Evolutionary conservation across 306 rosid genomes (phyloP).

Genomic region (Pachyrhizus erosus): DNA sequence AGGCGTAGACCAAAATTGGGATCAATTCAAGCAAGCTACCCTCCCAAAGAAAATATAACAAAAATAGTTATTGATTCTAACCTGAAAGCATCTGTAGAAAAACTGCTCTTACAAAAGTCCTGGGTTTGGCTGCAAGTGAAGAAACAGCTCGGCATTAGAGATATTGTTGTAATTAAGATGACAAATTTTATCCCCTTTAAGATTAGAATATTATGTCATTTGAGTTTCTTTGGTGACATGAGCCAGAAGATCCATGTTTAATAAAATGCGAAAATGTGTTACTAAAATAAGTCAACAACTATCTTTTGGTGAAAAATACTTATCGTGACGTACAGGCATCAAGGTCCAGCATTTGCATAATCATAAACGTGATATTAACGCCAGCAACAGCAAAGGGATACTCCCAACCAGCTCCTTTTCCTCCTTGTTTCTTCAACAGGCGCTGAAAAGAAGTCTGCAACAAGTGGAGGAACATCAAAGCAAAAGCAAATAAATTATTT

Average conservation of each 20-base stretch:
- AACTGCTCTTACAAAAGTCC: conserved; percentile 72
- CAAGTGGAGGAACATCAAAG: conserved; percentile 4
- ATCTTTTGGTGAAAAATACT: conserved; percentile 8
- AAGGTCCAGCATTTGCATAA: conserved; percentile 91
- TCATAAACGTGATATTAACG: conserved; percentile 88
- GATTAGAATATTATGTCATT: not conserved
- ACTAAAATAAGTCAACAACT: conserved; percentile 2
- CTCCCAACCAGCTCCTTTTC: conserved; percentile 76
- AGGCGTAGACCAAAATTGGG: conserved; percentile 2
- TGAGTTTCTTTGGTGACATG: not conserved
- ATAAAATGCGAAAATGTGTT: conserved; percentile 10
- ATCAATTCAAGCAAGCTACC: not conserved
- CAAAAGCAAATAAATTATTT: not conserved
- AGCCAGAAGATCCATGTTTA: conserved; percentile 19
- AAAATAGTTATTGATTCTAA: conserved; percentile 40
- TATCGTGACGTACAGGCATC: conserved; percentile 61
- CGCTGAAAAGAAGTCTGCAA: conserved; percentile 73
- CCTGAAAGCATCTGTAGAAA: conserved; percentile 88
- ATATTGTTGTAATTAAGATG: conserved; percentile 15
- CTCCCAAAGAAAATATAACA: not conserved
- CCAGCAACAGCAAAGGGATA: conserved; percentile 95
- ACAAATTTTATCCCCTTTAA: conserved; percentile 1
- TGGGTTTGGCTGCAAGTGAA: conserved; percentile 80
- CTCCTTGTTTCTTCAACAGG: conserved; percentile 76
- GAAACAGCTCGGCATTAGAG: conserved; percentile 35